Conservation (phyloP, 2,329 filamentous ascomycete genomes). For the Cladosporium sp. region DNA sequence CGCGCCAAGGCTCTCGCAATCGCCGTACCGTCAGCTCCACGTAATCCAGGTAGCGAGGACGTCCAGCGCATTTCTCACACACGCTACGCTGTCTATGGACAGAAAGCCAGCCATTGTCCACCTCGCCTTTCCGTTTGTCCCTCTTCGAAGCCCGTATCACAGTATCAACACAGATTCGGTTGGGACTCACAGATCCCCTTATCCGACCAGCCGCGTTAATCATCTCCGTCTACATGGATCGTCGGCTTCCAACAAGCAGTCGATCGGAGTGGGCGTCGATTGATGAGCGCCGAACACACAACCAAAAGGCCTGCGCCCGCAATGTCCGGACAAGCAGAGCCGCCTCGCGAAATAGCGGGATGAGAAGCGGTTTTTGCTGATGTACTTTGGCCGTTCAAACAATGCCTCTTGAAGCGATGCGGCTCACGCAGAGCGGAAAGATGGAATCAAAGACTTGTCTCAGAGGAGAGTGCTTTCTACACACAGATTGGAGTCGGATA, state of each 20-base stretch:
- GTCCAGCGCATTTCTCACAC: constrained; percentile 53
- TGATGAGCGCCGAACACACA: constrained; percentile 57
- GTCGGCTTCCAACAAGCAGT: constrained; percentile 36
- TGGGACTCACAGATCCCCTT: constrained; percentile 33
- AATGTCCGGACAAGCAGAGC: not conserved
- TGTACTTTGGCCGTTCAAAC: constrained; percentile 81
- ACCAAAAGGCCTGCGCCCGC: constrained; percentile 31
- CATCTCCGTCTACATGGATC: constrained; percentile 51
- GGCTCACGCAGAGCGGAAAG: constrained; percentile 43
- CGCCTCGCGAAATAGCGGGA: constrained; percentile 15
- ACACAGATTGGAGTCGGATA: constrained; percentile 59
- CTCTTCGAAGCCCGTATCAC: constrained; percentile 32
- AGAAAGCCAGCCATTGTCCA: constrained; percentile 46
- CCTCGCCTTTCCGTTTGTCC: constrained; percentile 48
- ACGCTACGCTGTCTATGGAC: constrained; percentile 40
- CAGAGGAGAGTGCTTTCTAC: constrained; percentile 73
- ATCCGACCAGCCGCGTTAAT: constrained; percentile 68
- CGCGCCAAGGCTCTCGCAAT: constrained; percentile 23
- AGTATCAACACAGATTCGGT: constrained; percentile 18
- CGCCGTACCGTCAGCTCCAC: constrained; percentile 9
- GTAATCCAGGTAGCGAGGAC: constrained; percentile 39
- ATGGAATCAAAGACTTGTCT: constrained; percentile 96
- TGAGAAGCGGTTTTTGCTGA: constrained; percentile 81
- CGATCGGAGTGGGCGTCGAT: constrained; percentile 49
- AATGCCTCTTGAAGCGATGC: constrained; percentile 58